These are phyloP conservation scores for Climacium dendroides DNA, from an alignment of 225 moss, liverwort and hornwort species.

Conservation along the genomic window DNA sequence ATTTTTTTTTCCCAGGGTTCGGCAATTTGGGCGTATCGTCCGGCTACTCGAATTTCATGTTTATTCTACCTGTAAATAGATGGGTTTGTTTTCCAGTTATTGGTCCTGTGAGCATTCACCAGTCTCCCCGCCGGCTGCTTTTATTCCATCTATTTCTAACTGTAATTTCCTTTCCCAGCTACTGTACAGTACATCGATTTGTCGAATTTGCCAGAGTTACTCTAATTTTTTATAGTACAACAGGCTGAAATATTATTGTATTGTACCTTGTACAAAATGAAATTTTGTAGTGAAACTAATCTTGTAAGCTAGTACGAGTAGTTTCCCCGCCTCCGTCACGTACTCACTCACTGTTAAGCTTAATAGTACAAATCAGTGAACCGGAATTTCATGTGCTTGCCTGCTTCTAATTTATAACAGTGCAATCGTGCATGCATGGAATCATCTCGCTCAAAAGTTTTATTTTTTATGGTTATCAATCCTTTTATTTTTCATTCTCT, in stretches of 20 bases:
- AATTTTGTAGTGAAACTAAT: not conserved
- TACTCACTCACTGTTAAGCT: too few relatives aligned
- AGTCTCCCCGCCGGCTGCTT: not conserved
- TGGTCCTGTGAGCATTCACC: too few relatives aligned
- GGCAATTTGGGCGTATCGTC: not conserved
- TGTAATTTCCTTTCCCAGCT: too few relatives aligned
- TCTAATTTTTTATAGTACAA: not conserved
- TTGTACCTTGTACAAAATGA: not conserved
- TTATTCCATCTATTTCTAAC: not conserved
- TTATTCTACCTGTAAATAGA: not conserved
- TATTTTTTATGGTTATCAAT: not conserved
- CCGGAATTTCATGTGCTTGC: not conserved
- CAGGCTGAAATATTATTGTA: not conserved
- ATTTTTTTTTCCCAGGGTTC: too few relatives aligned
- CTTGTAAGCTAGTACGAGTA: not conserved
- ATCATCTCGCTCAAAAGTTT: not conserved
- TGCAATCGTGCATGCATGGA: not conserved
- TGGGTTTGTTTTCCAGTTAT: not conserved
- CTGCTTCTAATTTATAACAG: not conserved
- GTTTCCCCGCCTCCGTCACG: too few relatives aligned
- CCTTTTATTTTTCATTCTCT: not conserved
- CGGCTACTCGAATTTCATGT: not conserved
- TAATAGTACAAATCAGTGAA: not conserved
- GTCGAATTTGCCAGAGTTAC: not conserved
- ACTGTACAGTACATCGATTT: not conserved